Evolutionary conservation across 1,139 yeast species (phyloP), one percentile per base, ranked within the genome.

Genomic region (Pichia sp.): DNA sequence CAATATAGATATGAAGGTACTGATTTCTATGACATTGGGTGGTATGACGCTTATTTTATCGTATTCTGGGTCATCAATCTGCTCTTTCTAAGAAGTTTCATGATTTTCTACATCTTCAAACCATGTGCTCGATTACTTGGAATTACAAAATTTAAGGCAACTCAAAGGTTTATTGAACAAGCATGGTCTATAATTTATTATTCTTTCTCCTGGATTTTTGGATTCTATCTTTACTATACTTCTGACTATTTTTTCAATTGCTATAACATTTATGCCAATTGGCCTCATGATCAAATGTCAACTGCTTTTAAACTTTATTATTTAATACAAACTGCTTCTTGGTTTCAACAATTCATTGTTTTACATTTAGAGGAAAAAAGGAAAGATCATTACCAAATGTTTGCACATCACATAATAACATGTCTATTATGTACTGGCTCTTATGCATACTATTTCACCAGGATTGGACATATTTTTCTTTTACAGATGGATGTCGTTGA

Each of bases 401-500:
- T 86, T 56, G 67, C 81, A 38, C 96, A 88, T 59, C 96, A 88
- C 62, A 77, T 88, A 41, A 79, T 88, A 42, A 88, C 96, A 1
- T 72, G 80, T 53, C 53, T 69, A 24, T 69, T 88, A 45, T 71
- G 84, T 34, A 61, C 72, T 18, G 93, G 93, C 1, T 81, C 93
- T 2, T 88, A 86, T 60, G 69, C 70, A 54, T 79, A 75, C 56
- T 79, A 83, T 61, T 83, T 77, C 60, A 77, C 80, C 31, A 71
- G 88, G 35, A 74, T 85, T 43, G 96, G 96, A 25, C 85, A 85
- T 61, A 72, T 81, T 35, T 80, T 88, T 37, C 64, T 85, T 52
- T 71, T 81, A 52, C 65, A 84, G 48, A 86, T 88, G 95, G 96
- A 88, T 62, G 67, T 78, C 28, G 93, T 79, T 36, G 96, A 88